phyloP scores from a whole-genome alignment of 768 basidiomycete genomes.

The Serendipita sp. region DNA sequence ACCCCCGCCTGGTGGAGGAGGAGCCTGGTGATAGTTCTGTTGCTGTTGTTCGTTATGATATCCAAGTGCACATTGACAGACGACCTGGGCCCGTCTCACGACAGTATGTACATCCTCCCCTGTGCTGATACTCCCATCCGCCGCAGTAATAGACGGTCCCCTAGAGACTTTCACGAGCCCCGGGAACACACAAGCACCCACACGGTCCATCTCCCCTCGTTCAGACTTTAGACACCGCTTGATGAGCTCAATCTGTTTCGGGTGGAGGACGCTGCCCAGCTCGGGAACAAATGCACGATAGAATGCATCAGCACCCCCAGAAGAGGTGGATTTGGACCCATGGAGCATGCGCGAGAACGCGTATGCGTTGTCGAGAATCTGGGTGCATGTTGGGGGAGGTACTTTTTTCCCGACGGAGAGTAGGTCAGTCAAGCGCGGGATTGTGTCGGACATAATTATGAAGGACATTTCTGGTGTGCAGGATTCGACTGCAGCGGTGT shows the following conservation, averaged over 20 bases:
- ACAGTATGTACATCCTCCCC: slow-evolving; percentile 45
- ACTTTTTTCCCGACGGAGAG: slow-evolving; percentile 26
- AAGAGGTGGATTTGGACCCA: slow-evolving; percentile 31
- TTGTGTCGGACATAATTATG: slow-evolving; percentile 52
- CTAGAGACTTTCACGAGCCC: slow-evolving; percentile 69
- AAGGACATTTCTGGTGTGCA: slow-evolving; percentile 56
- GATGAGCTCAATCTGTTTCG: slow-evolving; percentile 68
- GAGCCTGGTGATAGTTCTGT: background rate
- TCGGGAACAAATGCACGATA: slow-evolving; percentile 81
- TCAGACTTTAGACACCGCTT: slow-evolving; percentile 69
- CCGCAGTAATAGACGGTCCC: slow-evolving; percentile 16
- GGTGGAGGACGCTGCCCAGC: slow-evolving; percentile 53
- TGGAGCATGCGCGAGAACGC: slow-evolving; percentile 78
- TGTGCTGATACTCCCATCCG: slow-evolving; percentile 19
- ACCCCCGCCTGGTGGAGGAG: background rate
- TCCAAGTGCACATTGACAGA: slow-evolving; percentile 67
- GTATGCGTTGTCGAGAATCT: slow-evolving; percentile 58
- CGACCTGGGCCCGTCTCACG: slow-evolving; percentile 69
- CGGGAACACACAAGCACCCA: slow-evolving; percentile 76
- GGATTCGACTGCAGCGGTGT: slow-evolving; percentile 67
- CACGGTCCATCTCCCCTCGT: slow-evolving; percentile 50
- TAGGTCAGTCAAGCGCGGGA: slow-evolving; percentile 44
- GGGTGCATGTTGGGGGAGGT: slow-evolving; percentile 30
- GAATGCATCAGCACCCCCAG: slow-evolving; percentile 47
- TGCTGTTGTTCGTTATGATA: background rate